A percentile compares a stretch with the other conserved stretches of the same genome.
phyloP scores from a whole-genome alignment of 805 yeast species.

The Suhomyces xylopsoci region DNA sequence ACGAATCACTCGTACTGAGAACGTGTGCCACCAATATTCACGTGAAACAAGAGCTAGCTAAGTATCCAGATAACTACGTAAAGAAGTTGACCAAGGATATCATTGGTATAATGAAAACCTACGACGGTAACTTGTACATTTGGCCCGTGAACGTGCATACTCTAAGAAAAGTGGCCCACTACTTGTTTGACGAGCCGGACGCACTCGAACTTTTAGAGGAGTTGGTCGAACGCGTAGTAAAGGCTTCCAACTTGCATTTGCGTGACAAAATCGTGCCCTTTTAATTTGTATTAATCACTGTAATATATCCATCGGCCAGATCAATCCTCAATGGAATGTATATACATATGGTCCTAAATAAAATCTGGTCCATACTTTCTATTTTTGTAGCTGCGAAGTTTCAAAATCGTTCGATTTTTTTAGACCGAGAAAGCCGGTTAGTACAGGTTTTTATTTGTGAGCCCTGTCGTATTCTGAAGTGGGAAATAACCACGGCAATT shows the following conservation, averaged over 20 bases:
- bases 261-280: slow-evolving; percentile 4
- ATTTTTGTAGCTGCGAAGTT: not conserved
- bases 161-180: slow-evolving; percentile 25
- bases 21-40: slow-evolving; percentile 12
- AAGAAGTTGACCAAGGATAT: slow-evolving; percentile 32
- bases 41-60: slow-evolving; percentile 18
- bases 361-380: not conserved
- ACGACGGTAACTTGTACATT: slow-evolving; percentile 28
- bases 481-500: not conserved
- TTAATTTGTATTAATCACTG: not conserved
- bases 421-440: not conserved
- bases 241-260: slow-evolving; percentile 10
- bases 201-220: slow-evolving; percentile 15
- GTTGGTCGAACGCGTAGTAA: slow-evolving; percentile 17
- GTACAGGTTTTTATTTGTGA: not conserved
- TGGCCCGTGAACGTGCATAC: slow-evolving; percentile 38
- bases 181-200: slow-evolving; percentile 20
- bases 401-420: not conserved
- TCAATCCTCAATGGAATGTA: not conserved
- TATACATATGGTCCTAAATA: not conserved
- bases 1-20: slow-evolving; percentile 23
- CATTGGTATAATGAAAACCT: slow-evolving; percentile 37
- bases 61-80: slow-evolving; percentile 23
- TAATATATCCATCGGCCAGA: not conserved
- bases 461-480: not conserved